phyloP scores from a whole-genome alignment of 257 asterid species.

The Solanum gracilifrons region DNA sequence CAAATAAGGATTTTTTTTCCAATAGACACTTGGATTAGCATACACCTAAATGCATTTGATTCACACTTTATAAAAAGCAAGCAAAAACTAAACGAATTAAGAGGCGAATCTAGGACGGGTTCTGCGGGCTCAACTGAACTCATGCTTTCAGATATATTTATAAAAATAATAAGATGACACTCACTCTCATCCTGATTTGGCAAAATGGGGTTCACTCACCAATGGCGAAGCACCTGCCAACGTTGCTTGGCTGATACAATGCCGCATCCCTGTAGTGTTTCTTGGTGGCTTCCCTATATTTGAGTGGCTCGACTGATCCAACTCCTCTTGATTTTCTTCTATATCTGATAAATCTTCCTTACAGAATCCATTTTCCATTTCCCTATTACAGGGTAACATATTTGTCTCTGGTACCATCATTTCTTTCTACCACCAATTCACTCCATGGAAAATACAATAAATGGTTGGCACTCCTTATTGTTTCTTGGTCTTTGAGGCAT shows the following conservation, averaged over 20 bases:
- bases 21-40: not conserved
- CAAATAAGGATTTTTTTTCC: not conserved
- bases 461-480: not conserved
- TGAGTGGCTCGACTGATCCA: constrained; percentile 24
- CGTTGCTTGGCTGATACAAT: constrained; percentile 73
- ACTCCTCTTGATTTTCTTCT: constrained; percentile 25
- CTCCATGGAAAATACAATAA: constrained; percentile 8
- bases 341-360: constrained; percentile 20
- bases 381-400: constrained; percentile 19
- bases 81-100: not conserved
- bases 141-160: not conserved
- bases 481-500: not conserved
- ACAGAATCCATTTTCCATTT: constrained; percentile 31
- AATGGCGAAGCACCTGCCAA: constrained; percentile 37
- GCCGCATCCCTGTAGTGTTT: constrained; percentile 52
- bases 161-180: not conserved
- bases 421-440: constrained; percentile 5
- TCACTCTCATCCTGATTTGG: not conserved
- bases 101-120: not conserved
- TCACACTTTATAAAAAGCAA: not conserved
- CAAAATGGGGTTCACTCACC: constrained; percentile 29
- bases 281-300: constrained; percentile 61
- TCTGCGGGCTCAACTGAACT: not conserved
- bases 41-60: not conserved
- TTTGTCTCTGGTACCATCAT: constrained; percentile 43